A percentile compares a stretch with the other conserved stretches of the same genome.
These are phyloP conservation scores for Agaricus subrufescens DNA, from an alignment of 768 basidiomycete species.

Conservation along the genomic window DNA sequence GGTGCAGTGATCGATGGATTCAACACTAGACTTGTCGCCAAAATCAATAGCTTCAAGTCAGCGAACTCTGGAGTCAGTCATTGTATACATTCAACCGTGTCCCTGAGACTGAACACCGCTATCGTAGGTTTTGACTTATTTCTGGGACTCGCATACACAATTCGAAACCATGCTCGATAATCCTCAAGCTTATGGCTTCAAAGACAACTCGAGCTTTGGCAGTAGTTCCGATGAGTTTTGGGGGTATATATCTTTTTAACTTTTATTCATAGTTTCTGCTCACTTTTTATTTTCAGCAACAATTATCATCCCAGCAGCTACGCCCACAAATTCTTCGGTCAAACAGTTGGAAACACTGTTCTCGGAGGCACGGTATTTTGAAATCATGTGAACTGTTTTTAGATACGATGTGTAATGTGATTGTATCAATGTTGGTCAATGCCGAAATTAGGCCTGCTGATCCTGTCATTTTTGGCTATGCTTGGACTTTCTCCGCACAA, in stretches of 20 bases:
- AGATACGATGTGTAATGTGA: neutral
- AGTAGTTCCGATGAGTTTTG: conserved; percentile 42
- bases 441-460: neutral
- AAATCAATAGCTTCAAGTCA: conserved; percentile 35
- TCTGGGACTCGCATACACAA: conserved; percentile 46
- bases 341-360: conserved; percentile 23
- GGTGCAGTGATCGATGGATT: conserved; percentile 45
- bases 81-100: neutral
- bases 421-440: too few relatives aligned
- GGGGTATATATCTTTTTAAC: conserved; percentile 32
- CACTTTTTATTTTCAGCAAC: conserved; percentile 29
- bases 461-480: too few relatives aligned
- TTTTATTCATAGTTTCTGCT: neutral
- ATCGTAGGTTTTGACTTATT: conserved; percentile 39
- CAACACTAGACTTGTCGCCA: conserved; percentile 43
- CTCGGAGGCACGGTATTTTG: conserved; percentile 21
- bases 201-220: conserved; percentile 46
- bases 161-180: conserved; percentile 46
- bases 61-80: conserved; percentile 41
- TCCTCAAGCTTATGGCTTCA: conserved; percentile 49
- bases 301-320: conserved; percentile 50
- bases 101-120: neutral
- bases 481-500: neutral
- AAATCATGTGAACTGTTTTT: neutral
- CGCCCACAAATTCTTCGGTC: conserved; percentile 34